These are phyloP conservation scores for Solanum medicagineum DNA, from an alignment of 257 asterid genomes.

Conservation along the genomic window DNA sequence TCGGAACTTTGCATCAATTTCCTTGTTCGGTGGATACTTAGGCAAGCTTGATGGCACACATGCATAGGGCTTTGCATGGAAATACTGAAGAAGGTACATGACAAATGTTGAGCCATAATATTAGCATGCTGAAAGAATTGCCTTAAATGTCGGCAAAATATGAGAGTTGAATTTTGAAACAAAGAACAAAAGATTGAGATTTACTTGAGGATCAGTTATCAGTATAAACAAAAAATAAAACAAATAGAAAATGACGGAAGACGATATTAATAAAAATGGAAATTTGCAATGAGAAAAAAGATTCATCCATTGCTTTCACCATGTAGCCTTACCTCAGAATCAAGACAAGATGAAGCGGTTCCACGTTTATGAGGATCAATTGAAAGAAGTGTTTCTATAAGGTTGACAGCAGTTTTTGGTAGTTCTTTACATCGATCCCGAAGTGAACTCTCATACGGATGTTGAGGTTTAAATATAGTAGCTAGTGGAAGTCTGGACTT, in stretches of 20 bases:
- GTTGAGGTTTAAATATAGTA: constrained; percentile 81
- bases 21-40: constrained; percentile 77
- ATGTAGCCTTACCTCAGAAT: constrained; percentile 38
- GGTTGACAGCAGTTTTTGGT: constrained; percentile 61
- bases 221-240: neutral
- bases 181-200: neutral
- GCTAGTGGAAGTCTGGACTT: constrained; percentile 66
- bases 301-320: neutral
- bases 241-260: constrained; percentile 25
- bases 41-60: constrained; percentile 84
- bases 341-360: constrained; percentile 55
- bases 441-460: constrained; percentile 61
- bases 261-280: constrained; percentile 2
- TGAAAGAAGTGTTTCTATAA: constrained; percentile 56
- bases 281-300: neutral
- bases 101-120: constrained; percentile 5
- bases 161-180: neutral
- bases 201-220: neutral
- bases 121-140: neutral
- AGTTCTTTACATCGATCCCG: constrained; percentile 74
- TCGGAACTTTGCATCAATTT: constrained; percentile 85
- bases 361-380: constrained; percentile 69
- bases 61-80: constrained; percentile 53
- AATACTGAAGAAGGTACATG: constrained; percentile 34
- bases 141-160: neutral